These are phyloP conservation scores for Paralagenidium karlingii DNA, from an alignment of 352 stramenopile species.

Conservation along the genomic window DNA sequence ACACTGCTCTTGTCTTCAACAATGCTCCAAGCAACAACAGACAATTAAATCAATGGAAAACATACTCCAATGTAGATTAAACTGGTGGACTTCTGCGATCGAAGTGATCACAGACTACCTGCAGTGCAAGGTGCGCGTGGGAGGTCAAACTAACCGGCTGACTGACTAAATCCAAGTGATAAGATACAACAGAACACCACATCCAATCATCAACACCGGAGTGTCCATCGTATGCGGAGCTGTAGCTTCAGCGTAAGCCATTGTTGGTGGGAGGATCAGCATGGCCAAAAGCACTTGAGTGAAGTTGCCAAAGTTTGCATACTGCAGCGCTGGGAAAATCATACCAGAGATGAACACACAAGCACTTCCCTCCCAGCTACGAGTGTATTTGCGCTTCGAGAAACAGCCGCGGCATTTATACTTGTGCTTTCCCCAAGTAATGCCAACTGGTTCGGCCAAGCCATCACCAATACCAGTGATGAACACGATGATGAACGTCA, in stretches of 20 bases:
- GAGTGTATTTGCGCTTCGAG: constrained; percentile 69
- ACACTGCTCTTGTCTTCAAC: too few relatives aligned
- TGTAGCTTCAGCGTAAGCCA: constrained; percentile 75
- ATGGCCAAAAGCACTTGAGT: constrained; percentile 64
- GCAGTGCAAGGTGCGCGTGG: too few relatives aligned
- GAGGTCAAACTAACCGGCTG: too few relatives aligned
- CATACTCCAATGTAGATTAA: too few relatives aligned
- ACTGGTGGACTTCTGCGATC: too few relatives aligned
- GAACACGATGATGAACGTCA: constrained; percentile 39
- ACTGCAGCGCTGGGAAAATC: constrained; percentile 67
- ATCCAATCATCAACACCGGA: constrained; percentile 70
- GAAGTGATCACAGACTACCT: too few relatives aligned
- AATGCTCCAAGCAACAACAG: too few relatives aligned
- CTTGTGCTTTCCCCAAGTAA: constrained; percentile 74
- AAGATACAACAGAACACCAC: constrained; percentile 55
- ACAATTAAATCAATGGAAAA: too few relatives aligned
- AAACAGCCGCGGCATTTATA: constrained; percentile 72
- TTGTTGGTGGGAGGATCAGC: constrained; percentile 60
- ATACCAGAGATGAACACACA: constrained; percentile 69
- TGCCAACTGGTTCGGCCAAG: constrained; percentile 60
- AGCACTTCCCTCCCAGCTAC: constrained; percentile 58
- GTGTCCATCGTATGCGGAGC: constrained; percentile 80
- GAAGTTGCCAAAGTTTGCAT: constrained; percentile 66
- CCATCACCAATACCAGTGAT: constrained; percentile 69
- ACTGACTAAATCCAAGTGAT: too few relatives aligned